phyloP scores from a whole-genome alignment of 768 basidiomycete genomes.

The Symmetrospora coprosmae region DNA sequence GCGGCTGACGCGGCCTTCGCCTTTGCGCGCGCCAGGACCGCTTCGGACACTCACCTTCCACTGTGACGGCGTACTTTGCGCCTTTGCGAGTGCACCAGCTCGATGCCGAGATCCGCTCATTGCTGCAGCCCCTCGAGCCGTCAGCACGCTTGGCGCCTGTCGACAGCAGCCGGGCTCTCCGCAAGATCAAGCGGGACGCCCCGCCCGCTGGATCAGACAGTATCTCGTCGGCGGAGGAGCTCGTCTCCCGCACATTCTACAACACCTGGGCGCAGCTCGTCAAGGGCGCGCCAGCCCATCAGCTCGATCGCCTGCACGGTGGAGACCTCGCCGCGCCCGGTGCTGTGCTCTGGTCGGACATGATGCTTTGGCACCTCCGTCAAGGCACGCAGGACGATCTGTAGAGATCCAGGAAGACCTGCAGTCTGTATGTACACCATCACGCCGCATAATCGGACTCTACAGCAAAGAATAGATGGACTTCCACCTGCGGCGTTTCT shows the following conservation, averaged over 20 bases:
- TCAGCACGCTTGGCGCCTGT: conserved; percentile 25
- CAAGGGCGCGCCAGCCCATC: conserved; percentile 30
- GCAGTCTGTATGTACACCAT: too few relatives aligned
- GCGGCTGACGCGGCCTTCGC: neutral
- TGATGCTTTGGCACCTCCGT: conserved; percentile 31
- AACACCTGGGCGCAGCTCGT: conserved; percentile 28
- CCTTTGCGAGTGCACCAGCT: conserved; percentile 29
- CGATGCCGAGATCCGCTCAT: conserved; percentile 26
- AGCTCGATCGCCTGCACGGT: conserved; percentile 30
- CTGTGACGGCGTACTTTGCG: conserved; percentile 25
- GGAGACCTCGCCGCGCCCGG: conserved; percentile 26
- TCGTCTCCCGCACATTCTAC: too few relatives aligned
- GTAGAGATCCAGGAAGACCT: too few relatives aligned
- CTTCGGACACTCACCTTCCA: neutral
- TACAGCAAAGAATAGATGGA: too few relatives aligned
- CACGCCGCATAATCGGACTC: too few relatives aligned
- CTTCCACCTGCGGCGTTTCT: too few relatives aligned
- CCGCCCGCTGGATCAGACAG: neutral
- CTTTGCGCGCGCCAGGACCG: too few relatives aligned
- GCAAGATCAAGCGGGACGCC: conserved; percentile 24
- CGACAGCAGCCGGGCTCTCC: too few relatives aligned
- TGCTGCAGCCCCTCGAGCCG: conserved; percentile 28
- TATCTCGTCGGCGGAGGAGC: conserved; percentile 3
- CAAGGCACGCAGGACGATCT: too few relatives aligned
- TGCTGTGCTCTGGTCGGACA: conserved; percentile 27